These are phyloP conservation scores for Endothia cerciana DNA, from an alignment of 2,329 filamentous ascomycete species.

Conservation along the genomic window DNA sequence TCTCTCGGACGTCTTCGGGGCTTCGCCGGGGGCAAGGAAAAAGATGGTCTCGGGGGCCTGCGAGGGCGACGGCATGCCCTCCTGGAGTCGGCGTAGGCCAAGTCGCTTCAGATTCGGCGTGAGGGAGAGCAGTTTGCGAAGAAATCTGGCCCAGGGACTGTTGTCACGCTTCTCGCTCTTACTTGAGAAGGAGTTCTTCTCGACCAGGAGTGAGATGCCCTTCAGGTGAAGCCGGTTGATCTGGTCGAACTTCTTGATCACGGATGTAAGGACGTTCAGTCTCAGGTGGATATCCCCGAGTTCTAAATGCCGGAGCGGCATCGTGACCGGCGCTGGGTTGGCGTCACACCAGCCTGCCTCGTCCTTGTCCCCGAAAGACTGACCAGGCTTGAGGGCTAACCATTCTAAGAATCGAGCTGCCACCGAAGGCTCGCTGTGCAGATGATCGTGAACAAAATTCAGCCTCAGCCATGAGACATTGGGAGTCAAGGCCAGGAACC, in stretches of 20 bases:
- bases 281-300: background rate
- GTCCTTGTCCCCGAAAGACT: background rate
- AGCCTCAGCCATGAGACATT: conserved; percentile 57
- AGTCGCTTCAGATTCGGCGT: conserved; percentile 13
- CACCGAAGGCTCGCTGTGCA: conserved; percentile 6
- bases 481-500: conserved; percentile 45
- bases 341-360: background rate
- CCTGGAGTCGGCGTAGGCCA: background rate
- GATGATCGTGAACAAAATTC: conserved; percentile 45
- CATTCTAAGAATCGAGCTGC: conserved; percentile 43
- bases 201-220: background rate
- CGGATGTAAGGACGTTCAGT: background rate
- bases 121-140: background rate
- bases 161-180: background rate
- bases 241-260: conserved; percentile 18
- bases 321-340: conserved; percentile 20
- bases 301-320: conserved; percentile 21
- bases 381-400: conserved; percentile 38
- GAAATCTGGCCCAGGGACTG: conserved; percentile 19
- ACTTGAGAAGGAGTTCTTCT: background rate
- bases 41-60: background rate
- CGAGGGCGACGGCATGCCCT: background rate
- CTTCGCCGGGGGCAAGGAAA: background rate
- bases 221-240: conserved; percentile 15
- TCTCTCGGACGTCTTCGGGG: background rate